These are phyloP conservation scores for Tuber borchii DNA, from an alignment of 495 filamentous ascomycete genomes.

Conservation along the genomic window DNA sequence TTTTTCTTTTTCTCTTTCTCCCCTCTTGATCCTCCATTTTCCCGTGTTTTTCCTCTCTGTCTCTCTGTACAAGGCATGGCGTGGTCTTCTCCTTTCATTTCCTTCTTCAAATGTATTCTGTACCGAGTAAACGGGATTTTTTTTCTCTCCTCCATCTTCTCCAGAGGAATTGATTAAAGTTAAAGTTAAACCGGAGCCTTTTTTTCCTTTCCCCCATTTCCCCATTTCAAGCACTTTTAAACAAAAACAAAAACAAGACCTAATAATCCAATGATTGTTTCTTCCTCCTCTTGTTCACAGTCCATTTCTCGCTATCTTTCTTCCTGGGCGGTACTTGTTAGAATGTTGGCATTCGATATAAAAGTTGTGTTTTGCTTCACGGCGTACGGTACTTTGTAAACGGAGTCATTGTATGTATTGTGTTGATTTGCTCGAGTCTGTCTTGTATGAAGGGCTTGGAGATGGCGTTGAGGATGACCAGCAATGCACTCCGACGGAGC, in stretches of 20 bases:
- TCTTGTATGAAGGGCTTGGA: neutral
- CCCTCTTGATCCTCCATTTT: neutral
- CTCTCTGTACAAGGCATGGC: slow-evolving; percentile 13
- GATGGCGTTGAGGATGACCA: neutral
- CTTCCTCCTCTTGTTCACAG: neutral
- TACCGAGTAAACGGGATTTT: slow-evolving; percentile 26
- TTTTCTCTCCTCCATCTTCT: neutral
- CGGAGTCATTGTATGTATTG: neutral
- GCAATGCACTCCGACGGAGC: neutral
- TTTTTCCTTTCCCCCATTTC: neutral
- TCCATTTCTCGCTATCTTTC: neutral
- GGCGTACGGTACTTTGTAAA: neutral
- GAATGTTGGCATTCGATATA: neutral
- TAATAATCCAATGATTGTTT: slow-evolving; percentile 1
- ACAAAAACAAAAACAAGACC: neutral
- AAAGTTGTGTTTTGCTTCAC: neutral
- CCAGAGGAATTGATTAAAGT: neutral
- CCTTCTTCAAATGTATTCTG: slow-evolving; percentile 5
- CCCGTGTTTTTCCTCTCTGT: slow-evolving; percentile 10
- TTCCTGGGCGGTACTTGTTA: neutral
- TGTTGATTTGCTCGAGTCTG: neutral
- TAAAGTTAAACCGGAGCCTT: slow-evolving; percentile 1
- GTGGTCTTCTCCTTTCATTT: slow-evolving; percentile 6
- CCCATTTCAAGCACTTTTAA: neutral
- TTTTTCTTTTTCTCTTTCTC: slow-evolving; percentile 7